Percentiles rank a stretch among this genome's conserved stretches.
These are phyloP conservation scores for Rugosomyces carneus DNA, from an alignment of 1,284 basidiomycete species.

Conservation along the genomic window DNA sequence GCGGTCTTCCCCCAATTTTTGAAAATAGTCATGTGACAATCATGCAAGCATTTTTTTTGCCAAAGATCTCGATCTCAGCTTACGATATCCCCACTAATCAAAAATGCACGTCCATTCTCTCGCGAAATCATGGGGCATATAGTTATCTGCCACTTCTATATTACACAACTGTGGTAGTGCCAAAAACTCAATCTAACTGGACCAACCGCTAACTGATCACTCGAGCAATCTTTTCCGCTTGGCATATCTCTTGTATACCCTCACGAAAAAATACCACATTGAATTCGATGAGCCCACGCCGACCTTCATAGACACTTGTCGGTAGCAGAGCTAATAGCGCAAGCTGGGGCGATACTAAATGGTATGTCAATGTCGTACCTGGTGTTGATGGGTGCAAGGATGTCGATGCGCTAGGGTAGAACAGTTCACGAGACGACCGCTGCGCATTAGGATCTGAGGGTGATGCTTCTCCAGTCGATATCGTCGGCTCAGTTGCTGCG, in stretches of 20 bases:
- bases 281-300: slow-evolving; percentile 84
- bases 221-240: slow-evolving; percentile 59
- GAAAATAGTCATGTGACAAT: slow-evolving; percentile 27
- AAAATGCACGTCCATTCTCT: no score
- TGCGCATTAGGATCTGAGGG: slow-evolving; percentile 1
- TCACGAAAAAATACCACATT: slow-evolving; percentile 88
- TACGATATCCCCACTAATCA: neutral
- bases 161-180: neutral
- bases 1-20: slow-evolving; percentile 34
- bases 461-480: slow-evolving; percentile 5
- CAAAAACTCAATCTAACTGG: neutral
- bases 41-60: neutral
- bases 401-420: slow-evolving; percentile 50
- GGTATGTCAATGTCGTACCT: slow-evolving; percentile 78
- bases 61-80: slow-evolving; percentile 1
- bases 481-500: slow-evolving; percentile 13
- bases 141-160: slow-evolving; percentile 2
- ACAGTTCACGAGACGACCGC: slow-evolving; percentile 26
- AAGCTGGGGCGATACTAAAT: slow-evolving; percentile 77
- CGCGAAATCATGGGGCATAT: slow-evolving; percentile 10
- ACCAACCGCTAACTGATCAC: slow-evolving; percentile 21
- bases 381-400: slow-evolving; percentile 55
- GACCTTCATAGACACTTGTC: slow-evolving; percentile 71
- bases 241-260: slow-evolving; percentile 71
- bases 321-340: slow-evolving; percentile 81